Conservation (phyloP, 2,329 filamentous ascomycete species). For the Alternaria novae-zelandiae region DNA sequence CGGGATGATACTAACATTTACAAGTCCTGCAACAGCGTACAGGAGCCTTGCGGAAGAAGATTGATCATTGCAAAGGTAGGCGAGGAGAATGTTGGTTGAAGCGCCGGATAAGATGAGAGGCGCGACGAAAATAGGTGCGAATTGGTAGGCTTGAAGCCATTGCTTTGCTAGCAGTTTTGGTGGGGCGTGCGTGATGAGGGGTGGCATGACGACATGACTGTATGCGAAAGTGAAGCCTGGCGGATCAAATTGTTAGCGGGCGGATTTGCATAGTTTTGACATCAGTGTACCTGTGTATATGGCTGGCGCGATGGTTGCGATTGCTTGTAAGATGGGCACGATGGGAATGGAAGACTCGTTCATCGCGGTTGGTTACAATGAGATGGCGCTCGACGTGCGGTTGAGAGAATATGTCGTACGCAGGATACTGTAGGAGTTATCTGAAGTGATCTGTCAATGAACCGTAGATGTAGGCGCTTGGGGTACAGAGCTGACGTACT, state of each 20-base stretch:
- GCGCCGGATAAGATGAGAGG: conserved; percentile 45
- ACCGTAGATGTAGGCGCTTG: neutral
- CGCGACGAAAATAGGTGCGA: conserved; percentile 45
- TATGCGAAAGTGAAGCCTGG: conserved; percentile 40
- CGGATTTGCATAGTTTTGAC: neutral
- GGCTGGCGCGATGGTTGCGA: conserved; percentile 32
- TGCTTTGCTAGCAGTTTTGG: conserved; percentile 46
- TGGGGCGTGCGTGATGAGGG: conserved; percentile 42
- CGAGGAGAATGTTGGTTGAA: conserved; percentile 41
- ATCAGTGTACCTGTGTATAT: conserved; percentile 28
- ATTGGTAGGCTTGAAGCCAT: conserved; percentile 50
- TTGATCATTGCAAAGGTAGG: conserved; percentile 11
- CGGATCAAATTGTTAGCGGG: no score
- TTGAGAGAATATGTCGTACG: no score
- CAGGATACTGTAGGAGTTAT: neutral
- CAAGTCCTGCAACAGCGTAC: conserved; percentile 35
- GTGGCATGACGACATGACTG: conserved; percentile 46
- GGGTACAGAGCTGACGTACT: neutral
- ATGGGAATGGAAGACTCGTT: neutral
- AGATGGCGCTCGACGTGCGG: no score
- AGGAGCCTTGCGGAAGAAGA: conserved; percentile 10
- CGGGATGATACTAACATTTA: conserved; percentile 41
- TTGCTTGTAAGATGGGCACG: conserved; percentile 14
- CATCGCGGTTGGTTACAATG: neutral
- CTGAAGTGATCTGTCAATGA: neutral